These are phyloP conservation scores for Eragrostis tef DNA, from an alignment of 202 grass and related monocot species.

Conservation along the genomic window DNA sequence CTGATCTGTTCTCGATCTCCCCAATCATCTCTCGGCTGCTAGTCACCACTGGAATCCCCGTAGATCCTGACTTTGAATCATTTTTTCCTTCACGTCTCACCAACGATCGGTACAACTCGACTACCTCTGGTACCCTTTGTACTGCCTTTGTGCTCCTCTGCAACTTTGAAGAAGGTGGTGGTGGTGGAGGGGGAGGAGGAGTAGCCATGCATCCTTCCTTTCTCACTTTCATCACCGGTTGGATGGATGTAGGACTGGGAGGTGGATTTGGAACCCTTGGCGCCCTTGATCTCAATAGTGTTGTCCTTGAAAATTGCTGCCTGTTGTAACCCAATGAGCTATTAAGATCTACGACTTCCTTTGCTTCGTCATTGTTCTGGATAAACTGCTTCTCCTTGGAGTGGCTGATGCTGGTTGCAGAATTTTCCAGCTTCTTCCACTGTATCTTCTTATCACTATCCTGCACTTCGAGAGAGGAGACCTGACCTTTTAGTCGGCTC, in stretches of 20 bases:
- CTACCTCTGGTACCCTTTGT: constrained; percentile 81
- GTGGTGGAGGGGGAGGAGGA: constrained; percentile 68
- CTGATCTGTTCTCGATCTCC: constrained; percentile 95
- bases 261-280: constrained; percentile 87
- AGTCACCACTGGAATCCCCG: constrained; percentile 56
- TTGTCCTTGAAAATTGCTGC: constrained; percentile 50
- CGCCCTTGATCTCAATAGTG: constrained; percentile 47
- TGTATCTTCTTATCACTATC: constrained; percentile 64
- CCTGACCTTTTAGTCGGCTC: constrained; percentile 61
- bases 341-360: constrained; percentile 48
- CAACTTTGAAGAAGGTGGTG: constrained; percentile 59
- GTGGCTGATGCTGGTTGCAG: constrained; percentile 45
- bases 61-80: constrained; percentile 62
- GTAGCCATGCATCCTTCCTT: constrained; percentile 58
- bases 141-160: constrained; percentile 59
- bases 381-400: constrained; percentile 66
- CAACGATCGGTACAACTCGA: constrained; percentile 76
- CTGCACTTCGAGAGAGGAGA: constrained; percentile 65
- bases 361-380: constrained; percentile 46
- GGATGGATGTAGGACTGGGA: constrained; percentile 53
- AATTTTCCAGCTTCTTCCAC: constrained; percentile 73
- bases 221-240: constrained; percentile 31
- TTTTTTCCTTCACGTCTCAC: constrained; percentile 82
- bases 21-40: constrained; percentile 92
- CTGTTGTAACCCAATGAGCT: constrained; percentile 49